Percentiles rank a stretch among this genome's conserved stretches.
Evolutionary conservation across 2,329 filamentous ascomycete species (phyloP).

Genomic region (Ascochyta lentis): DNA sequence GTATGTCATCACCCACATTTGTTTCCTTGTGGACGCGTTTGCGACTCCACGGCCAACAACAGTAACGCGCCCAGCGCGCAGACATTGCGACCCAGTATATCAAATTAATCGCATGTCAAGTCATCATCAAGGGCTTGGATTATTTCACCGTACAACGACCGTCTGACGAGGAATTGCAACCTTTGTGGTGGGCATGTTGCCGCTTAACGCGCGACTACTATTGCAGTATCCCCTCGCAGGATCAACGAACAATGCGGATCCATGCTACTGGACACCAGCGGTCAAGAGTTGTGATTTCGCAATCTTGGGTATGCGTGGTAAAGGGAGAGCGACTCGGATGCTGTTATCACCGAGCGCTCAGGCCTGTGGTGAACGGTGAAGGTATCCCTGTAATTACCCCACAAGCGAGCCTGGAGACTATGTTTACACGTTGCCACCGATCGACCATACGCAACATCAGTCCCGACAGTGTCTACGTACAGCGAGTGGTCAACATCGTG

Average conservation of each 20-base stretch:
- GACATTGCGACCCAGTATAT: not conserved
- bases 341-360: not conserved
- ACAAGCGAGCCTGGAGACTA: not conserved
- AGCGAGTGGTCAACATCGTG: too few species aligned
- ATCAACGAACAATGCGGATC: too few species aligned
- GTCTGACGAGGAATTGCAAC: too few species aligned
- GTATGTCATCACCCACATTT: slow-evolving; percentile 17
- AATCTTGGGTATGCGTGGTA: not conserved
- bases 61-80: not conserved
- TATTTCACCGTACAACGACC: not conserved
- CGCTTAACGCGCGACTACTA: too few species aligned
- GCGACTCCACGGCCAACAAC: not conserved
- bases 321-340: not conserved
- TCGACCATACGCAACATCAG: too few species aligned
- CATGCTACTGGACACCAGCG: not conserved
- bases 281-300: not conserved
- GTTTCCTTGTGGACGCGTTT: not conserved
- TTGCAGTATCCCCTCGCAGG: too few species aligned
- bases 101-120: not conserved
- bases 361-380: not conserved
- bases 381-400: too few species aligned
- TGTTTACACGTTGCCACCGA: not conserved
- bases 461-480: too few species aligned
- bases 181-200: too few species aligned
- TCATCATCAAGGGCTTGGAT: not conserved